A percentile compares a stretch with the other conserved stretches of the same genome.
phyloP scores from a whole-genome alignment of 2,329 filamentous ascomycete genomes.

The Trichoderma citrinoviride region DNA sequence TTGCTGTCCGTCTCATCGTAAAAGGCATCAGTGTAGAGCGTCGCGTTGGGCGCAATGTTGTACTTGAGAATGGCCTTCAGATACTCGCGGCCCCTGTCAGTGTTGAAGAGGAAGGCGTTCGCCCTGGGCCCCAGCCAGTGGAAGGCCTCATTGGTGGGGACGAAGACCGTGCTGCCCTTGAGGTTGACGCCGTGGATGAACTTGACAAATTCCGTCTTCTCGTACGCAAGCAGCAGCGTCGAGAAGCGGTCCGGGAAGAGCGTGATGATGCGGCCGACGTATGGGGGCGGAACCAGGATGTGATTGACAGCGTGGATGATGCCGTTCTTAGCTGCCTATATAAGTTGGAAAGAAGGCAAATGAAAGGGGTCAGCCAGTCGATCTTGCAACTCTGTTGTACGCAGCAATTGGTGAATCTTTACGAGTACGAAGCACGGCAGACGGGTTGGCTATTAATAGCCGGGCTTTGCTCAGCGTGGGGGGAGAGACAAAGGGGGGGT shows the following conservation, averaged over 20 bases:
- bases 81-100: constrained; percentile 68
- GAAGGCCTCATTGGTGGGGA: constrained; percentile 80
- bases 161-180: constrained; percentile 73
- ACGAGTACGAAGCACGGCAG: not conserved
- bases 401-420: not conserved
- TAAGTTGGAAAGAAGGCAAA: not conserved
- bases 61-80: constrained; percentile 76
- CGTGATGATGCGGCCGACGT: constrained; percentile 50
- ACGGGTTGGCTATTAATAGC: constrained; percentile 12
- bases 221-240: constrained; percentile 71
- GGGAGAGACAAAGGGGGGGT: not conserved
- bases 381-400: too few species aligned
- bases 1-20: constrained; percentile 48
- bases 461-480: constrained; percentile 10
- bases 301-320: constrained; percentile 74
- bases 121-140: constrained; percentile 65
- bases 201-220: constrained; percentile 68
- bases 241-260: constrained; percentile 75
- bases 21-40: constrained; percentile 79
- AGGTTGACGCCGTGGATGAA: constrained; percentile 53
- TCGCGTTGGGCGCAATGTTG: constrained; percentile 70
- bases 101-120: constrained; percentile 84
- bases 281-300: constrained; percentile 73
- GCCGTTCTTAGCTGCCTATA: constrained; percentile 70
- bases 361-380: constrained; percentile 3